Percentiles rank a stretch among this genome's conserved stretches.
These are phyloP conservation scores for Xylaria hypoxylon DNA, from an alignment of 2,329 filamentous ascomycete genomes.

Conservation along the genomic window DNA sequence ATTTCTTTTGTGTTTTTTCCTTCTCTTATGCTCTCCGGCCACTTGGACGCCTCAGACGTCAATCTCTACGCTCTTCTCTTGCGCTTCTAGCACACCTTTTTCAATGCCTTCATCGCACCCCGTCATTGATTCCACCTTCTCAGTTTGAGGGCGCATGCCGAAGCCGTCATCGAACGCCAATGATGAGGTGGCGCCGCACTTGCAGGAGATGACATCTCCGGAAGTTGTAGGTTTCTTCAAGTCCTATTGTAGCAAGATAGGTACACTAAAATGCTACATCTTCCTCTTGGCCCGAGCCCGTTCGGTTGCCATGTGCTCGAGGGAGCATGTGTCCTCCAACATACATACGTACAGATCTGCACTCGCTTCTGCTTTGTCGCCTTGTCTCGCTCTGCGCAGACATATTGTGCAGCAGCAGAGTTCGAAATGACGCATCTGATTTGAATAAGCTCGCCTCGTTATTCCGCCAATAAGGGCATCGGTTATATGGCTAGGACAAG, in stretches of 20 bases:
- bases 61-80: conserved; percentile 1
- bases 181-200: conserved; percentile 33
- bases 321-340: conserved; percentile 2
- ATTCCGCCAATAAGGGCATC: conserved; percentile 2
- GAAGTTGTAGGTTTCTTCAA: background rate
- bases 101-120: background rate
- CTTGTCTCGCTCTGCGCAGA: conserved; percentile 28
- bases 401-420: conserved; percentile 13
- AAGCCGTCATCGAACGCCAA: conserved; percentile 18
- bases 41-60: conserved; percentile 13
- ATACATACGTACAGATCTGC: conserved; percentile 6
- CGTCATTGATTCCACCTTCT: background rate
- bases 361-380: conserved; percentile 20
- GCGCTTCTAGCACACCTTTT: background rate
- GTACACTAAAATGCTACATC: background rate
- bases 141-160: background rate
- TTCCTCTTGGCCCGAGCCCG: background rate
- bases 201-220: conserved; percentile 19
- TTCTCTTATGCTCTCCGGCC: conserved; percentile 15
- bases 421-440: conserved; percentile 30
- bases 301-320: conserved; percentile 6
- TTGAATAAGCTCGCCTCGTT: conserved; percentile 25
- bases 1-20: background rate
- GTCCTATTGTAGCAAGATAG: background rate
- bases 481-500: conserved; percentile 7